These are phyloP conservation scores for Hagleromyces aurorensis DNA, from an alignment of 805 yeast genomes.

Conservation along the genomic window DNA sequence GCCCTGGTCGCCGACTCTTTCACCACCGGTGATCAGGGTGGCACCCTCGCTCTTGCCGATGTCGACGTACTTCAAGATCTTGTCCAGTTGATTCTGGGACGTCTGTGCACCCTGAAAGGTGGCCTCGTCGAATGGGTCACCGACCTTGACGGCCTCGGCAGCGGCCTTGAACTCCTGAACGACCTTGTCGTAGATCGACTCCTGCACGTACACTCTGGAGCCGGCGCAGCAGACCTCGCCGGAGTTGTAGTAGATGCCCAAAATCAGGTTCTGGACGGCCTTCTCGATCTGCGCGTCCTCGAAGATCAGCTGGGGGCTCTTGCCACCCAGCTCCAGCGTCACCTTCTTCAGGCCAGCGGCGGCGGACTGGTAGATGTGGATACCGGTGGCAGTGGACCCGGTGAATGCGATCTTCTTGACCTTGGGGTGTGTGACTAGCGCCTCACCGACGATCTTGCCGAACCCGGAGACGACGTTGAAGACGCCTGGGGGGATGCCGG, in stretches of 20 bases:
- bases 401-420: conserved; percentile 91
- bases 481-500: conserved; percentile 90
- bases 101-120: conserved; percentile 91
- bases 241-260: conserved; percentile 86
- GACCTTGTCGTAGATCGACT: conserved; percentile 70
- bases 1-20: conserved; percentile 51
- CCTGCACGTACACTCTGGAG: conserved; percentile 85
- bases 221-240: conserved; percentile 97
- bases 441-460: conserved; percentile 79
- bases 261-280: conserved; percentile 66
- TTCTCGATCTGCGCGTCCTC: conserved; percentile 74
- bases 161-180: conserved; percentile 49
- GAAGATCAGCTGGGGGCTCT: conserved; percentile 85
- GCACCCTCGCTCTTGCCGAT: conserved; percentile 83
- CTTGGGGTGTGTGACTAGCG: conserved; percentile 67
- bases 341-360: conserved; percentile 81
- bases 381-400: conserved; percentile 90
- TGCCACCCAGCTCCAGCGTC: conserved; percentile 93
- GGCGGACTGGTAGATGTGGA: conserved; percentile 70
- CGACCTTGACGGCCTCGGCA: conserved; percentile 55
- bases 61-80: conserved; percentile 69
- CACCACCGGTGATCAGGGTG: conserved; percentile 62
- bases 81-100: conserved; percentile 68
- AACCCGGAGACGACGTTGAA: conserved; percentile 80
- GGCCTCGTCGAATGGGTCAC: conserved; percentile 75